Evolutionary conservation across 768 basidiomycete species (phyloP).

Genomic region (Boletus reticulatus): DNA sequence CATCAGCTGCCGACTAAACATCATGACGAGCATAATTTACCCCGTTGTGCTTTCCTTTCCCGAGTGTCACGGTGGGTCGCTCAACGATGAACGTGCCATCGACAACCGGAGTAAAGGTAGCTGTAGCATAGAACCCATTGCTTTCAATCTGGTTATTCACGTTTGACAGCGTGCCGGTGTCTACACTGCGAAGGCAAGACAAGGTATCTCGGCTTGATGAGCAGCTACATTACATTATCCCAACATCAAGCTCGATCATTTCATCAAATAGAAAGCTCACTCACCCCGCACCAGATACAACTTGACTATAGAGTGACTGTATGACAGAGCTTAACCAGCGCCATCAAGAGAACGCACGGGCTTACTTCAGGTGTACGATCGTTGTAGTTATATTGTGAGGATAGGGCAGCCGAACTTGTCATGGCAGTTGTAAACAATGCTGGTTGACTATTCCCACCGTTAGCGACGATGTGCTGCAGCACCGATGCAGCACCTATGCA

Average conservation of each 20-base stretch:
- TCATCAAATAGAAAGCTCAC: neutral
- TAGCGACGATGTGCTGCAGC: slow-evolving; percentile 46
- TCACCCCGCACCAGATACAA: slow-evolving; percentile 37
- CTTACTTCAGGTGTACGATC: slow-evolving; percentile 30
- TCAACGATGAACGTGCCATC: slow-evolving; percentile 36
- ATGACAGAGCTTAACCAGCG: neutral
- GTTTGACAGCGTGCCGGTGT: slow-evolving; percentile 20
- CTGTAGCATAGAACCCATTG: slow-evolving; percentile 30
- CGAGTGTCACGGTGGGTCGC: slow-evolving; percentile 30
- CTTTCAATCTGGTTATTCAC: slow-evolving; percentile 28
- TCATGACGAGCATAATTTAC: slow-evolving; percentile 17
- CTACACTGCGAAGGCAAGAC: slow-evolving; percentile 37
- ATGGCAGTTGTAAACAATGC: slow-evolving; percentile 45
- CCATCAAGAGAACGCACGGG: slow-evolving; percentile 5
- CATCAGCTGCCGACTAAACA: neutral
- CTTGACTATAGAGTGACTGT: slow-evolving; percentile 34
- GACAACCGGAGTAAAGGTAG: slow-evolving; percentile 33
- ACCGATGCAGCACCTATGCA: slow-evolving; percentile 46
- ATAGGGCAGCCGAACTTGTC: slow-evolving; percentile 43
- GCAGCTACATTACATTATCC: slow-evolving; percentile 35
- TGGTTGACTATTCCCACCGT: slow-evolving; percentile 45
- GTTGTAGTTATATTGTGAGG: slow-evolving; percentile 45
- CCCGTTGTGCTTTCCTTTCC: slow-evolving; percentile 30
- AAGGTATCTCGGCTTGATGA: slow-evolving; percentile 30
- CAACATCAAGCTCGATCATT: neutral